Evolutionary conservation across 129 eudicot genomes (phyloP), one percentile per base, ranked within the genome.

Genomic region (Flaveria robusta): DNA sequence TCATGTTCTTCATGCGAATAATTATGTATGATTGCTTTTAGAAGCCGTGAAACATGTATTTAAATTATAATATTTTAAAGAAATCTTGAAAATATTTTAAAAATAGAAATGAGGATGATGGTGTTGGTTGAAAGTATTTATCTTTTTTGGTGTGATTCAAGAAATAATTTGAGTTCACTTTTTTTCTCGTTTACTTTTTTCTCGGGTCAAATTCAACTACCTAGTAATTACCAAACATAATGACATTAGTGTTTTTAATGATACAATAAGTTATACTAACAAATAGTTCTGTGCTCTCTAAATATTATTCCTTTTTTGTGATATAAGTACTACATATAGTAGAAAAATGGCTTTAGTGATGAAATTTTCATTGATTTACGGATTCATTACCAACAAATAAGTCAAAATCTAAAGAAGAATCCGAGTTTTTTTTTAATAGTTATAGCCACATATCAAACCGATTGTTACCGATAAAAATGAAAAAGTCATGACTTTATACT

Each of bases 81-180:
- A 66, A 55, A 74, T 24, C 20, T 66, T 66, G 15, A 14, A 54
- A 55, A 54, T 52, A 66, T 26, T 8, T 51, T 23, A 43, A 55
- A 45, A 47, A 7, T 65, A 43, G 63, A 74, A 80, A 80, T 12
- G 18, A 67, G 37, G 79, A 80, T 80, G 75, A 80, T 80, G 74
- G 75, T 80, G 84, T 80, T 80, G 54, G 79, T 80, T 80, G 79
- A 80, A 80, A 80, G 84, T 74, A 13, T 27, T 66, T 55, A 43
- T 74, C 80, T 80, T 80, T 80, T 80, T 67, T 74, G 80, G 84
- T 80, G 84, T 80, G 84, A 51, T 70, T 80, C 80, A 39, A 80
- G 79, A 47, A 54, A 80, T 80, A 74, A 80, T 80, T 67, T 42
- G 41, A 43, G 19, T 43, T 47, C 80, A 45, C 84, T 74, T 80